These are phyloP conservation scores for Handroanthus guayacan DNA, from an alignment of 257 asterid species.

Conservation along the genomic window DNA sequence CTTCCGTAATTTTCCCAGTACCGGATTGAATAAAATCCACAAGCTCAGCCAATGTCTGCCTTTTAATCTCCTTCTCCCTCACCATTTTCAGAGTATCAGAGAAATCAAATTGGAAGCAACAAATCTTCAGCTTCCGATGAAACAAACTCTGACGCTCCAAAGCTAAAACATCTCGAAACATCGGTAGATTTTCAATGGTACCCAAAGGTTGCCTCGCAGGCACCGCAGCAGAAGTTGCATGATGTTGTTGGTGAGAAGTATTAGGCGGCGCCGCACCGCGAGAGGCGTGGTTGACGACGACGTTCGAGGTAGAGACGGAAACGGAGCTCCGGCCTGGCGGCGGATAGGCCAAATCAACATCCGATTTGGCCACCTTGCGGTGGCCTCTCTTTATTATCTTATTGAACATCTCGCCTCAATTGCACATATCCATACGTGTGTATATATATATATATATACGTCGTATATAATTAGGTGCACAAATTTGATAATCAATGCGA, in stretches of 20 bases:
- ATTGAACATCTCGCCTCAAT: constrained; percentile 50
- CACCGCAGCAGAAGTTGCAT: constrained; percentile 26
- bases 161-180: constrained; percentile 61
- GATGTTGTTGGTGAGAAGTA: constrained; percentile 30
- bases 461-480: not conserved
- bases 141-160: constrained; percentile 71
- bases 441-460: not conserved
- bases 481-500: constrained; percentile 1
- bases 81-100: constrained; percentile 55
- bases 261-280: constrained; percentile 35
- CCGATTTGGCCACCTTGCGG: constrained; percentile 58
- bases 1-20: constrained; percentile 58
- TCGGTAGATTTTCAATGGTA: constrained; percentile 62
- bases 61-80: constrained; percentile 79
- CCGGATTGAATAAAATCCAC: constrained; percentile 76
- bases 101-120: constrained; percentile 66
- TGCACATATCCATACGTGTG: constrained; percentile 28
- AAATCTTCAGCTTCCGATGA: constrained; percentile 62
- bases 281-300: constrained; percentile 50
- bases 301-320: constrained; percentile 40
- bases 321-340: constrained; percentile 43
- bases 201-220: constrained; percentile 45
- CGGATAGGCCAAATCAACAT: constrained; percentile 40
- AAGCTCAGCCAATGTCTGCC: constrained; percentile 68
- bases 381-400: constrained; percentile 59